phyloP scores from a whole-genome alignment of 1,284 basidiomycete species.

The Pterulicium gracile region DNA sequence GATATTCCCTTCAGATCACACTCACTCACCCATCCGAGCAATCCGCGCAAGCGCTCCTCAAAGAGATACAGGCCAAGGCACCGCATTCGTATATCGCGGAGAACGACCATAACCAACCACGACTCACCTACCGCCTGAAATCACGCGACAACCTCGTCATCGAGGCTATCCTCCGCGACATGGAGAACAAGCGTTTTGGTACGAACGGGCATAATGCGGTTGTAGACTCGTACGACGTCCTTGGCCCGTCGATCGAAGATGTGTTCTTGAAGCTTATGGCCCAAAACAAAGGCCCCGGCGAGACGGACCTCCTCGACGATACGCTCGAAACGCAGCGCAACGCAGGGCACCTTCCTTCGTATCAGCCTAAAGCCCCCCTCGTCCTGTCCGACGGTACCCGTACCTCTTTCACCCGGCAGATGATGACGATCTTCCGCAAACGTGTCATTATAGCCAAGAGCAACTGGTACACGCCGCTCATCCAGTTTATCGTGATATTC shows the following conservation, averaged over 20 bases:
- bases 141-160: slow-evolving; percentile 45
- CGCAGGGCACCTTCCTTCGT: slow-evolving; percentile 4
- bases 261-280: slow-evolving; percentile 70
- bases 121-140: slow-evolving; percentile 42
- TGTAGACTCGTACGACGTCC: slow-evolving; percentile 50
- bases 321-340: not conserved
- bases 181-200: no score
- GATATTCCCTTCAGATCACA: slow-evolving; percentile 51
- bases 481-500: slow-evolving; percentile 52
- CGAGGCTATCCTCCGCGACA: slow-evolving; percentile 39
- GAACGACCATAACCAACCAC: slow-evolving; percentile 27
- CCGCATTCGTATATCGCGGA: slow-evolving; percentile 28
- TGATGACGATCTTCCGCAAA: slow-evolving; percentile 65
- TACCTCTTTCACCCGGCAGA: slow-evolving; percentile 43
- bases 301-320: slow-evolving; percentile 1
- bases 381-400: slow-evolving; percentile 38
- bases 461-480: slow-evolving; percentile 56
- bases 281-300: slow-evolving; percentile 20
- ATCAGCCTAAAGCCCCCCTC: slow-evolving; percentile 28
- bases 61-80: slow-evolving; percentile 32
- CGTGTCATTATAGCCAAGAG: slow-evolving; percentile 53
- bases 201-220: slow-evolving; percentile 24
- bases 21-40: slow-evolving; percentile 22
- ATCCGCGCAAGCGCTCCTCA: slow-evolving; percentile 26
- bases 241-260: slow-evolving; percentile 69